Percentiles rank a stretch among this genome's conserved stretches.
Conservation (phyloP, 2,329 filamentous ascomycete genomes). For the Chrysoporthe puriensis region DNA sequence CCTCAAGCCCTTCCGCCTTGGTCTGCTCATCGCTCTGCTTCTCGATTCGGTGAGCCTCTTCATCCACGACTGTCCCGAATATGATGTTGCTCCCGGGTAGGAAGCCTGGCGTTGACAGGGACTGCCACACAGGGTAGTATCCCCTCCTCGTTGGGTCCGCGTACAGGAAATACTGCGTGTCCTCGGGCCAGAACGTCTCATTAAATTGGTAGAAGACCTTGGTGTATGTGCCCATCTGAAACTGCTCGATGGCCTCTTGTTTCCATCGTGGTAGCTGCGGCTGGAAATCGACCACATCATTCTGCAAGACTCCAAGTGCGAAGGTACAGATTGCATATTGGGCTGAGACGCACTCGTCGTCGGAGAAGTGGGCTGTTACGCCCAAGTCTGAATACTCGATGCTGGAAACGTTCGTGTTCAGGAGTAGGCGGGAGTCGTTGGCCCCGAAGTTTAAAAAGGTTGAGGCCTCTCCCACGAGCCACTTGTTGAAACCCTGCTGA, state of each 20-base stretch:
- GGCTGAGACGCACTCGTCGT: slow-evolving; percentile 61
- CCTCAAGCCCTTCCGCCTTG: slow-evolving; percentile 57
- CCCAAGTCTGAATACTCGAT: slow-evolving; percentile 56
- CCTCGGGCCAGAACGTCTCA: slow-evolving; percentile 63
- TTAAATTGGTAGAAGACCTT: slow-evolving; percentile 75
- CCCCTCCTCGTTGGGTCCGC: slow-evolving; percentile 47
- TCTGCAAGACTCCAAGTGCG: slow-evolving; percentile 69
- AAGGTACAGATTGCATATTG: slow-evolving; percentile 70
- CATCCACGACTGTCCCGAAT: slow-evolving; percentile 64
- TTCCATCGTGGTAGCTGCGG: slow-evolving; percentile 68
- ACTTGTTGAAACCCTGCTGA: slow-evolving; percentile 62
- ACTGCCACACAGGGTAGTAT: slow-evolving; percentile 65
- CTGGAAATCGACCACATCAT: slow-evolving; percentile 59
- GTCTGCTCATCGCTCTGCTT: slow-evolving; percentile 62
- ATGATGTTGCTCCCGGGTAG: slow-evolving; percentile 65
- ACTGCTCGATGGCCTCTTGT: slow-evolving; percentile 62
- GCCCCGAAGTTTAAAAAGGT: slow-evolving; percentile 53
- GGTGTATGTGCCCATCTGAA: slow-evolving; percentile 72
- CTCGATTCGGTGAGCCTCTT: slow-evolving; percentile 62
- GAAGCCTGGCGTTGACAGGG: slow-evolving; percentile 60
- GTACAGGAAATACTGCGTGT: slow-evolving; percentile 50
- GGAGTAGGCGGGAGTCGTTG: slow-evolving; percentile 59
- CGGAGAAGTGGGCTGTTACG: slow-evolving; percentile 56
- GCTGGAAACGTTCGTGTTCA: slow-evolving; percentile 60
- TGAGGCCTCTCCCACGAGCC: slow-evolving; percentile 59